These are phyloP conservation scores for Zalerion maritima DNA, from an alignment of 495 filamentous ascomycete species.

Conservation along the genomic window DNA sequence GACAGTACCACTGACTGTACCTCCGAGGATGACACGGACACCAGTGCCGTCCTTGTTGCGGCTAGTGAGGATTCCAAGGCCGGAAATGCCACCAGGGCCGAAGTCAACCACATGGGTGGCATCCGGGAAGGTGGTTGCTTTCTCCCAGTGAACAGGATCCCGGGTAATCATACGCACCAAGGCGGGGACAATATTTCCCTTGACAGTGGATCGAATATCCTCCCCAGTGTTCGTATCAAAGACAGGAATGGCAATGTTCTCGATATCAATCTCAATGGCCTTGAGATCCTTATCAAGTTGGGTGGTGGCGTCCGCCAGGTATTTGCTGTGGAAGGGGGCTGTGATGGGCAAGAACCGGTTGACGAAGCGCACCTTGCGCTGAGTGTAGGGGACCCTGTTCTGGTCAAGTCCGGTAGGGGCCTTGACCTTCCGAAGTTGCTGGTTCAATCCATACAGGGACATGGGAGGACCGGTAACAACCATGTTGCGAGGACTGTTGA, in stretches of 20 bases:
- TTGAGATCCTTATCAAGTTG: conserved; percentile 77
- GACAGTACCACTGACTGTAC: conserved; percentile 78
- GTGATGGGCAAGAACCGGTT: conserved; percentile 97
- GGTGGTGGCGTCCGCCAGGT: conserved; percentile 63
- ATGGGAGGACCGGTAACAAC: conserved; percentile 94
- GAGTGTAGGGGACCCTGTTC: conserved; percentile 82
- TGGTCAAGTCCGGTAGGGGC: conserved; percentile 93
- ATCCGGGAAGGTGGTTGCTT: conserved; percentile 71
- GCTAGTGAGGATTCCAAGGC: conserved; percentile 91
- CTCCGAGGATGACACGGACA: conserved; percentile 86
- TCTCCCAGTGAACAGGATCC: conserved; percentile 87
- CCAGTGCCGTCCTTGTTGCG: conserved; percentile 97
- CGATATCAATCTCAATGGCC: conserved; percentile 54
- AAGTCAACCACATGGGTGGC: conserved; percentile 95
- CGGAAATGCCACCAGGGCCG: conserved; percentile 89
- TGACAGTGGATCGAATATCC: conserved; percentile 50
- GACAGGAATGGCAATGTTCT: conserved; percentile 62
- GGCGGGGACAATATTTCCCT: conserved; percentile 57
- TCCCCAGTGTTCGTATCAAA: conserved; percentile 77
- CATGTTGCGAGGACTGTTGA: conserved; percentile 93
- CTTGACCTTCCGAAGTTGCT: conserved; percentile 88
- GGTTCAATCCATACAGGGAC: conserved; percentile 88
- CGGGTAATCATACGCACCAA: conserved; percentile 87
- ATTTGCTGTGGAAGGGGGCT: conserved; percentile 93
- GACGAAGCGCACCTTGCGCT: conserved; percentile 90